Evolutionary conservation across 2,329 filamentous ascomycete species (phyloP).

Genomic region (Aspergillus ustus): DNA sequence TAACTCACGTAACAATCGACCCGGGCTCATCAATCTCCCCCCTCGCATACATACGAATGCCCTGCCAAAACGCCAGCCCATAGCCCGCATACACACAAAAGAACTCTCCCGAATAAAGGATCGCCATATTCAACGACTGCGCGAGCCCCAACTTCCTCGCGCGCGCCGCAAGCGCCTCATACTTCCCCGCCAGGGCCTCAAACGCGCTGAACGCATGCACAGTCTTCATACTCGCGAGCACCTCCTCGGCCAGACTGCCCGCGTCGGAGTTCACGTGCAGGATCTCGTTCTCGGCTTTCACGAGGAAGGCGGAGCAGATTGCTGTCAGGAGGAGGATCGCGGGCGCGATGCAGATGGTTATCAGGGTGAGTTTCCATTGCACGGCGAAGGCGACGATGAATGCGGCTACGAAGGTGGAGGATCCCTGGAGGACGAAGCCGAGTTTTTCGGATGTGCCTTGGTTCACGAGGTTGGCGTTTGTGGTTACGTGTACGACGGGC

Average conservation of each 20-base stretch:
- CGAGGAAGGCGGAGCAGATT: constrained; percentile 70
- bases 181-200: constrained; percentile 22
- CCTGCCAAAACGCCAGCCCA: constrained; percentile 86
- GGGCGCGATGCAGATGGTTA: constrained; percentile 79
- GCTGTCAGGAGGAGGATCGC: constrained; percentile 79
- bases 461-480: constrained; percentile 82
- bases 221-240: constrained; percentile 20
- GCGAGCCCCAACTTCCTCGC: constrained; percentile 78
- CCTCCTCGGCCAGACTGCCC: constrained; percentile 23
- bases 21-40: constrained; percentile 66
- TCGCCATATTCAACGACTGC: constrained; percentile 71
- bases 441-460: constrained; percentile 91
- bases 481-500: constrained; percentile 90
- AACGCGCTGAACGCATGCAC: constrained; percentile 30
- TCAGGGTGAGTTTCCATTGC: constrained; percentile 91
- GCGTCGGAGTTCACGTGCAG: constrained; percentile 67
- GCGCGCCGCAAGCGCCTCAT: constrained; percentile 40
- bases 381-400: constrained; percentile 90
- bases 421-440: constrained; percentile 72
- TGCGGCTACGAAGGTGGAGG: constrained; percentile 83
- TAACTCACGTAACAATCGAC: constrained; percentile 67
- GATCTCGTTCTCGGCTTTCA: constrained; percentile 79
- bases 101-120: constrained; percentile 86
- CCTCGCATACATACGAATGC: constrained; percentile 73
- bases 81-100: constrained; percentile 84